Base-by-base conservation (phyloP, 1,139 yeast species). In the Zygosaccharomyces pseudobailii region DNA sequence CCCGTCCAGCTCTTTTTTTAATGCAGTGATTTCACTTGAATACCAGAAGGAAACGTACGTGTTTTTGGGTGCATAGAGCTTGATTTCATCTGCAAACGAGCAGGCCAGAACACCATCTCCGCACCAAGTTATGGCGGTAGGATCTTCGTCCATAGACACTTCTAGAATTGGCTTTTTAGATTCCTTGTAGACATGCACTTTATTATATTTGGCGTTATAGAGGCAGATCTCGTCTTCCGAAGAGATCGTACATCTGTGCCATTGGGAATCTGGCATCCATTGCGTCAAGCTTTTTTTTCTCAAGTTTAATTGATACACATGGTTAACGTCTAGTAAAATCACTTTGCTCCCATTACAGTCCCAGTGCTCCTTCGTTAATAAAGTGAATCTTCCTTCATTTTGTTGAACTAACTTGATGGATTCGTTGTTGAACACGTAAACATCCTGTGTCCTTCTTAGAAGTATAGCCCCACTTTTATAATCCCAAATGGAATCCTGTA, bases 81-180 rank as follows among this genome's bases (percentile, higher is more conserved):
- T 76, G 22, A 88, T 60, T 48, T 85, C 90, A 55, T 85, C 94
- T 4, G 75, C 71, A 28, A 80, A 55, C 39, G 56, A 45, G 23
- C 71, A 57, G 0, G 81, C 82, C 1, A 89, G 80, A 0, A 94
- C 88, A 68, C 88, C 96, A 56, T 84, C 82, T 0, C 92, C 88
- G 65, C 96, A 87, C 97, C 97, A 90, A 50, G 74, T 75, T 9
- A 87, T 68, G 52, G 77, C 77, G 34, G 1, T 74, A 66, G 59
- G 73, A 20, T 41, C 68, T 54, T 36, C 72, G 47, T 78, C 66
- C 4, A 71, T 57, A 3, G 64, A 56, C 45, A 65, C 77, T 46
- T 79, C 82, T 32, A 80, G 68, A n/a, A 84, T 65, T 3, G 75
- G 71, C 39, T 73, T 74, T 47, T 74, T 71, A 43, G 73, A 70